Evolutionary conservation across 495 filamentous ascomycete genomes (phyloP).

Genomic region (Jackrogersella minutella): DNA sequence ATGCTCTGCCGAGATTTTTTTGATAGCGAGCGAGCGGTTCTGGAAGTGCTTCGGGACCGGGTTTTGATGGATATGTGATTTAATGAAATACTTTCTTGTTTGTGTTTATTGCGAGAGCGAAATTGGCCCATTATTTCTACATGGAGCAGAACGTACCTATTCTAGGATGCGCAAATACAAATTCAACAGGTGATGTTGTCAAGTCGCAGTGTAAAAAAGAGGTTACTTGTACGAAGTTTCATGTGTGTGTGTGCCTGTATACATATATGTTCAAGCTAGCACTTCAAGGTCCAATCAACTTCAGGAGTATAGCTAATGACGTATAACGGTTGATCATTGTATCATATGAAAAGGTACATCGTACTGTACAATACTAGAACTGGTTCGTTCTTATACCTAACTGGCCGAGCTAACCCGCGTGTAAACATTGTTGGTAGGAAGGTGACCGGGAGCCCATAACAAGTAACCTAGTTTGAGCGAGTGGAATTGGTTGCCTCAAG

Average conservation of each 20-base stretch:
- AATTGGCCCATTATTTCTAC: conserved; percentile 2
- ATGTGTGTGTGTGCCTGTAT: background rate
- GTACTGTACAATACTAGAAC: background rate
- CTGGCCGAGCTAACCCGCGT: background rate
- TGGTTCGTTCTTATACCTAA: background rate
- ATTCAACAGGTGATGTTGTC: background rate
- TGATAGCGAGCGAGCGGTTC: conserved; percentile 32
- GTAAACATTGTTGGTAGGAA: too few relatives aligned
- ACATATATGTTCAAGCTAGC: background rate
- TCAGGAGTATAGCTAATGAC: background rate
- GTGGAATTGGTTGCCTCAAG: too few relatives aligned
- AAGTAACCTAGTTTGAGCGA: too few relatives aligned
- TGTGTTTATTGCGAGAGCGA: conserved; percentile 7
- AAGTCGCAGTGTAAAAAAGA: background rate
- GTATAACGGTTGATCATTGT: background rate
- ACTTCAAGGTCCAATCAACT: background rate
- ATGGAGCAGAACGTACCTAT: conserved; percentile 2
- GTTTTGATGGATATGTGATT: conserved; percentile 33
- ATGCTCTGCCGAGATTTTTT: conserved; percentile 14
- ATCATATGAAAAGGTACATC: background rate
- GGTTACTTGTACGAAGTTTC: background rate
- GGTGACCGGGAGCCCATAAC: too few relatives aligned
- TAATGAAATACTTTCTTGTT: conserved; percentile 28
- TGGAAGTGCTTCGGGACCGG: conserved; percentile 41
- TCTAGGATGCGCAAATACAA: conserved; percentile 8